A percentile compares a stretch with the other conserved stretches of the same genome.
Conservation (phyloP, 768 basidiomycete species). For the Cystofilobasidium macerans region DNA sequence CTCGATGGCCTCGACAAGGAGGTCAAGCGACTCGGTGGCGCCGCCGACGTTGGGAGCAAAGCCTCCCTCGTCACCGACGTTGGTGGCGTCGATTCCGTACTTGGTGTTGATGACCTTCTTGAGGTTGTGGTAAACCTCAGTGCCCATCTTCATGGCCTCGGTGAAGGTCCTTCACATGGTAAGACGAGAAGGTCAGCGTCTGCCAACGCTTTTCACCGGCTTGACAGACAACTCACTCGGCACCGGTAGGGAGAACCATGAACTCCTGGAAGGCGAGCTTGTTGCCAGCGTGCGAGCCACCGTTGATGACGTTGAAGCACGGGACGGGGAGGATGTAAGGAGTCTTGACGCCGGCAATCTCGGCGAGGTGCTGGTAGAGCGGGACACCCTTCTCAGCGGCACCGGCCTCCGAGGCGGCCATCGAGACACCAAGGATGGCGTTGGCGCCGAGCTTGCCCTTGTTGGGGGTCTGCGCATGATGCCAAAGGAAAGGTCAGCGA, state of each 20-base stretch:
- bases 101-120: slow-evolving; percentile 99
- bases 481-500: too few species aligned
- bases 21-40: slow-evolving; percentile 93
- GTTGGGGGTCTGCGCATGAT: slow-evolving; percentile 77
- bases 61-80: slow-evolving; percentile 99
- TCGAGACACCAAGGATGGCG: slow-evolving; percentile 96
- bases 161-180: slow-evolving; percentile 70
- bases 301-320: slow-evolving; percentile 99
- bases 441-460: slow-evolving; percentile 99
- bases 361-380: slow-evolving; percentile 90
- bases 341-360: slow-evolving; percentile 86
- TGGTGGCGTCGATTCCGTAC: slow-evolving; percentile 98
- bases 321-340: slow-evolving; percentile 87
- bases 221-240: slow-evolving; percentile 44
- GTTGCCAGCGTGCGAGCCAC: slow-evolving; percentile 98
- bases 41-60: slow-evolving; percentile 97
- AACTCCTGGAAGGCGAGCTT: slow-evolving; percentile 99
- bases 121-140: slow-evolving; percentile 93
- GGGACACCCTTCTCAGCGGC: slow-evolving; percentile 91
- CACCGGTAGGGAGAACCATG: slow-evolving; percentile 96
- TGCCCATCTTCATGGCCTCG: slow-evolving; percentile 97
- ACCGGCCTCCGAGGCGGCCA: slow-evolving; percentile 84
- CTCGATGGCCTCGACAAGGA: slow-evolving; percentile 89
- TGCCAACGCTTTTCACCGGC: too few species aligned
- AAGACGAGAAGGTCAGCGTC: too few species aligned